Percentiles rank a stretch among this genome's conserved stretches.
Evolutionary conservation across 2,329 filamentous ascomycete species (phyloP).

Genomic region (Chaetoscypha palmicola): DNA sequence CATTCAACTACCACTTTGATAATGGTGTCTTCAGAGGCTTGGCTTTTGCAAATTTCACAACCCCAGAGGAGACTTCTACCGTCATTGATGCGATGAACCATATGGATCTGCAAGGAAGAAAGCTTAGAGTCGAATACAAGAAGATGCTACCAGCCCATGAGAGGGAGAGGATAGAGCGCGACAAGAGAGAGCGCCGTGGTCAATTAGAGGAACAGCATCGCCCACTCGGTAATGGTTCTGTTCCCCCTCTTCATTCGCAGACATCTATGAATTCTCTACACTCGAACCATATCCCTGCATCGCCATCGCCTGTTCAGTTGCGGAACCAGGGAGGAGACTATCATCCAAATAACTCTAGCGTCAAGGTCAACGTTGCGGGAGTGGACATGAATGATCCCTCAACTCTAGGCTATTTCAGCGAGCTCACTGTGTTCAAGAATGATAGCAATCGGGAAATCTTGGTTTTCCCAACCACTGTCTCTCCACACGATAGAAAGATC

Average conservation of each 20-base stretch:
- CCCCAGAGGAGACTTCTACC: conserved; percentile 81
- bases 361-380: conserved; percentile 32
- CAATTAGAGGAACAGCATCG: conserved; percentile 97
- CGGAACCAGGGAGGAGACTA: conserved; percentile 21
- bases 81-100: conserved; percentile 95
- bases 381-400: conserved; percentile 88
- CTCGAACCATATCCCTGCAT: conserved; percentile 52
- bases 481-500: conserved; percentile 77
- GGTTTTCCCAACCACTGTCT: conserved; percentile 73
- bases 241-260: conserved; percentile 66
- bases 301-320: conserved; percentile 29
- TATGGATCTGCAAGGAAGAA: conserved; percentile 88
- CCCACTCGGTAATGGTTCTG: conserved; percentile 41
- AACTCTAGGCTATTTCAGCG: conserved; percentile 81
- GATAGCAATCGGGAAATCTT: conserved; percentile 70
- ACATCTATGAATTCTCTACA: conserved; percentile 70
- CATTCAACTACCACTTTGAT: conserved; percentile 99
- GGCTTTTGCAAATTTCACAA: conserved; percentile 97
- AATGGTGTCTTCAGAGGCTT: conserved; percentile 94
- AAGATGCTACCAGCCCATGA: conserved; percentile 97
- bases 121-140: conserved; percentile 96
- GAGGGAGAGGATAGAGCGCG: conserved; percentile 89
- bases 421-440: conserved; percentile 82
- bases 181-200: conserved; percentile 91
- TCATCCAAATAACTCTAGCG: background rate